Evolutionary conservation across 352 stramenopile species (phyloP).

Genomic region (Aphanomyces astaci): DNA sequence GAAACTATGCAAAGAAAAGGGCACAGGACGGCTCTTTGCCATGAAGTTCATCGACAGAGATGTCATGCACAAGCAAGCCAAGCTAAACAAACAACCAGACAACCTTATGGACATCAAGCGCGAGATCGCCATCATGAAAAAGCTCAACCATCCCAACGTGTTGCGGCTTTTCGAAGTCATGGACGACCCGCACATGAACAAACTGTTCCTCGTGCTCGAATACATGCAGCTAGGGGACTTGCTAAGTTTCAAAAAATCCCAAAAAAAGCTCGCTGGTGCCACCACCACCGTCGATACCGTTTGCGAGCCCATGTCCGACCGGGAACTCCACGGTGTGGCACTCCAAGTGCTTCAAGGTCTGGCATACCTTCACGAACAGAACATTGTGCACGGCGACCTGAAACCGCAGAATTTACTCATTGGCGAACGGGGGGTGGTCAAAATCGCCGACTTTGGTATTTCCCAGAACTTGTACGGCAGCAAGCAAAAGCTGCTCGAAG

Average conservation of each 20-base stretch:
- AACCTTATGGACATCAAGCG: slow-evolving; percentile 82
- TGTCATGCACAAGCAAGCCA: slow-evolving; percentile 74
- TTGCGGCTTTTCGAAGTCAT: slow-evolving; percentile 93
- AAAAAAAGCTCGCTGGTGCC: slow-evolving; percentile 33
- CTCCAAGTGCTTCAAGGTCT: slow-evolving; percentile 73
- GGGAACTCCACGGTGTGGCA: slow-evolving; percentile 62
- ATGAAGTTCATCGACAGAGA: slow-evolving; percentile 87
- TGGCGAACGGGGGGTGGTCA: slow-evolving; percentile 78
- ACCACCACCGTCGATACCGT: slow-evolving; percentile 26
- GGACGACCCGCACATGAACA: slow-evolving; percentile 90
- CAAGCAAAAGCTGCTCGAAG: slow-evolving; percentile 71
- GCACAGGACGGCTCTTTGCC: slow-evolving; percentile 61
- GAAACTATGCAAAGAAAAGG: slow-evolving; percentile 81
- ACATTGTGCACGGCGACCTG: slow-evolving; percentile 82
- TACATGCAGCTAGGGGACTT: slow-evolving; percentile 87
- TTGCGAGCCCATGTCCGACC: slow-evolving; percentile 40
- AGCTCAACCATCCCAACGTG: slow-evolving; percentile 93
- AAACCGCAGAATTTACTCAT: slow-evolving; percentile 86
- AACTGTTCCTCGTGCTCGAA: slow-evolving; percentile 95
- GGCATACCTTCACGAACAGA: slow-evolving; percentile 83
- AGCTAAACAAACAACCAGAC: slow-evolving; percentile 57
- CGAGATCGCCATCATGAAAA: slow-evolving; percentile 98
- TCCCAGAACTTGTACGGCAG: slow-evolving; percentile 76
- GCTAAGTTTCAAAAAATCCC: slow-evolving; percentile 62
- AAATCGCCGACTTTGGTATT: slow-evolving; percentile 90